Percentiles rank a stretch among this genome's conserved stretches.
These are phyloP conservation scores for Strobilomyces confusus DNA, from an alignment of 768 basidiomycete species.

Conservation along the genomic window DNA sequence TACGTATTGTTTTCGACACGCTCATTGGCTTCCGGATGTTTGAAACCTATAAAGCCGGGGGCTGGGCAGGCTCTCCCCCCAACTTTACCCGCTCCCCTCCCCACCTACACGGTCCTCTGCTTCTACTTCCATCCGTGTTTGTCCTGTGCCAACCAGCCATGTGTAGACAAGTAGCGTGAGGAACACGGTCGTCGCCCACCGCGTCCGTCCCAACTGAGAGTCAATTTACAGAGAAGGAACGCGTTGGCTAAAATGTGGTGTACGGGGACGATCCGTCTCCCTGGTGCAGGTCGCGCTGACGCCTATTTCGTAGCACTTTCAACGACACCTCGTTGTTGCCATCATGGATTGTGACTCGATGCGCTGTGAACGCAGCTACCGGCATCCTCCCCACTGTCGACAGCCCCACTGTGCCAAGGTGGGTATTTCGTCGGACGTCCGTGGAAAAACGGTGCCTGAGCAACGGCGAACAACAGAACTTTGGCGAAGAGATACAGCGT, in stretches of 20 bases:
- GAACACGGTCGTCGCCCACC: constrained; percentile 17
- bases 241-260: constrained; percentile 67
- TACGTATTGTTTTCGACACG: constrained; percentile 28
- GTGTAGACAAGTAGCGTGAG: constrained; percentile 78
- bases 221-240: constrained; percentile 61
- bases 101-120: neutral
- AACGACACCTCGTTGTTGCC: constrained; percentile 67
- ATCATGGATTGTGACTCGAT: constrained; percentile 70
- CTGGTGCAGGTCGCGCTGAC: constrained; percentile 7
- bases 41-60: constrained; percentile 29
- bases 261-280: constrained; percentile 32
- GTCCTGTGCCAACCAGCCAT: constrained; percentile 34
- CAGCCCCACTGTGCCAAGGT: constrained; percentile 55
- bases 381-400: constrained; percentile 55
- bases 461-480: constrained; percentile 43
- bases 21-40: constrained; percentile 21
- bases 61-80: constrained; percentile 6
- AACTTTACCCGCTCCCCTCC: constrained; percentile 14
- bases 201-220: neutral
- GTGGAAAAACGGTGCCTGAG: constrained; percentile 13
- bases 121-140: neutral
- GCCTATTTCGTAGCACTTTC: constrained; percentile 57
- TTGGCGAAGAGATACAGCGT: constrained; percentile 62
- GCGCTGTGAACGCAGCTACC: constrained; percentile 60
- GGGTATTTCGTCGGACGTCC: constrained; percentile 24